Evolutionary conservation across 106 monocot genomes (phyloP), one percentile per base, ranked within the genome.

Genomic region (Dioscorea dumetorum): DNA sequence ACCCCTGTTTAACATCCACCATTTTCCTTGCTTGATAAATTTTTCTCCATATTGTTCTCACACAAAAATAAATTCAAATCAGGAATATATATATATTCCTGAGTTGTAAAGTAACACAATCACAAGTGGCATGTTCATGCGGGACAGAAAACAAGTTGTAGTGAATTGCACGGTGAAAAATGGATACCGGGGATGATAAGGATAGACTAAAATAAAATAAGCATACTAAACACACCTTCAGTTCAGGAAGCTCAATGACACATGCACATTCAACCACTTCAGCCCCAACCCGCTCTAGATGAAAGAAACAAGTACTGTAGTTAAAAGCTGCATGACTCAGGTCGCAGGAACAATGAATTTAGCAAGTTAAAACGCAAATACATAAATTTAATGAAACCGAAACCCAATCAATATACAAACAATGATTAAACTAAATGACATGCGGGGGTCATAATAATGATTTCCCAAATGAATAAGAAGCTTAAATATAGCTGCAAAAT

Each of bases 231-330:
- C 58, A 24, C 24, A 84, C 76, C 84, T 76, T 84, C 8, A 84
- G 79, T 22, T 84, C 84, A 49, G 84, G 84, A 58, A 84, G 72
- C 50, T 80, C 84, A 35, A 79, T 84, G 3, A 84, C 73, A 61
- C 84, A 80, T 17, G 84, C 84, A 66, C 84, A 84, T 61, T 84
- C 84, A 60, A 84, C 76, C 12, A 80, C 84, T 60, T 80, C 79
- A 20, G 79, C 76, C 24, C 79, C 84, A 48, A 48, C 79, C 32
- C 79, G 79, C 66, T 84, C 84, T 84, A 58, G n/a, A 72, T 41
- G 48, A 24, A 15, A 22, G 5, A 33, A n/a, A 4, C 56, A 4
- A 57, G 50, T 8, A 33, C 12, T 10, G 52, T 12, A 23, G 52
- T 4, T 63, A 33, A 60, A 8, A 54, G 54, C 54, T 54, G 18